These are phyloP conservation scores for Rubroshorea leprosula DNA, from an alignment of 345 rosid species.

Conservation along the genomic window DNA sequence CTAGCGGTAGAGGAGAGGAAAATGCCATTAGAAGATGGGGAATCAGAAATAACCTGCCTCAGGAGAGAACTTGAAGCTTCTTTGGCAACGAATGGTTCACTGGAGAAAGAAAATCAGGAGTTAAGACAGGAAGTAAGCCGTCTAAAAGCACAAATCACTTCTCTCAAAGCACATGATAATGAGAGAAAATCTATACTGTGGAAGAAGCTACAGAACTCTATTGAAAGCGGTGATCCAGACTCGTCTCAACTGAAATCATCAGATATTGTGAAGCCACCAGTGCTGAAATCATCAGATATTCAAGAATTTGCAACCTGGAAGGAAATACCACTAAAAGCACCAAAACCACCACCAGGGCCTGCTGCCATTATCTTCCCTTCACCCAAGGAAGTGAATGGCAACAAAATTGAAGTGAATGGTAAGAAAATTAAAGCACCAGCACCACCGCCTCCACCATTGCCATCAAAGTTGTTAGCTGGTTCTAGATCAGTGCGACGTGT, in stretches of 20 bases:
- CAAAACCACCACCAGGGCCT: conserved; percentile 37
- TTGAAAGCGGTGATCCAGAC: conserved; percentile 30
- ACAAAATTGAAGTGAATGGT: too few species aligned
- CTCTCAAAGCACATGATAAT: conserved; percentile 74
- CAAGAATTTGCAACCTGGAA: conserved; percentile 22
- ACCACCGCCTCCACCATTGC: conserved; percentile 79
- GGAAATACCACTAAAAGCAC: conserved; percentile 22
- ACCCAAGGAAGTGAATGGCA: too few species aligned
- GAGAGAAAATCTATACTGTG: conserved; percentile 82
- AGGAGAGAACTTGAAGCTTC: conserved; percentile 67
- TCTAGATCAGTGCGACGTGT: conserved; percentile 64
- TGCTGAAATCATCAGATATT: conserved; percentile 15
- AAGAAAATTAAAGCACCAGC: conserved; percentile 31
- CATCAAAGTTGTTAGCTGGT: conserved; percentile 43
- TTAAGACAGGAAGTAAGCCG: conserved; percentile 62
- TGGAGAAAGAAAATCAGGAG: conserved; percentile 78
- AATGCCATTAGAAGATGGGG: conserved; percentile 47
- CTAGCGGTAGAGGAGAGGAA: conserved; percentile 20
- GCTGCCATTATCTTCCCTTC: too few species aligned
- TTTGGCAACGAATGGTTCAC: conserved; percentile 35
- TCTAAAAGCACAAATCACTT: conserved; percentile 58
- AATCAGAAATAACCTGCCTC: conserved; percentile 41
- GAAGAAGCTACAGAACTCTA: conserved; percentile 78
- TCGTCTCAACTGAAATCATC: conserved; percentile 37
- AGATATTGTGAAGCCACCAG: conserved; percentile 30